Percentiles rank a stretch among this genome's conserved stretches.
phyloP scores from a whole-genome alignment of 257 asterid genomes.

The Salvia splendens region DNA sequence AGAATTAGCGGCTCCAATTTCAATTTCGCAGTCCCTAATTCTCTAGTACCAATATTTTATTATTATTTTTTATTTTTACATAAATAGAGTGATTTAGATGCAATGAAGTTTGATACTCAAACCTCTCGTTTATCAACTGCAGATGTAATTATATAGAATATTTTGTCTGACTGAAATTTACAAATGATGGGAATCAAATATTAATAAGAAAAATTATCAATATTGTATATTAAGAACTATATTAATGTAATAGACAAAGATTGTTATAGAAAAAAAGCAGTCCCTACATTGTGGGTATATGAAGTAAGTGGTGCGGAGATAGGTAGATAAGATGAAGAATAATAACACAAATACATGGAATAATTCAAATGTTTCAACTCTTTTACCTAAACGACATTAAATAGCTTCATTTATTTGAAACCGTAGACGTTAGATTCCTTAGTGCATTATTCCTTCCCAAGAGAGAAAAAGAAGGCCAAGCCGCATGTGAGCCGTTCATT shows the following conservation, averaged over 20 bases:
- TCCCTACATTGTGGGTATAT: not conserved
- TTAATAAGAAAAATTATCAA: too few relatives aligned
- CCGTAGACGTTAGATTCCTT: not conserved
- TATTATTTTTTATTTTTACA: too few relatives aligned
- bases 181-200: too few relatives aligned
- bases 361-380: not conserved
- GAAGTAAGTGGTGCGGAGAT: not conserved
- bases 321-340: not conserved
- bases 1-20: too few relatives aligned
- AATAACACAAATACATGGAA: not conserved
- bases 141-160: not conserved
- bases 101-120: too few relatives aligned
- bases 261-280: not conserved
- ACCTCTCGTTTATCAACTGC: not conserved
- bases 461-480: not conserved
- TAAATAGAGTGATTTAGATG: too few relatives aligned
- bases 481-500: not conserved
- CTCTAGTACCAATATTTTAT: too few relatives aligned
- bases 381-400: not conserved
- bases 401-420: not conserved
- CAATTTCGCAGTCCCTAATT: too few relatives aligned
- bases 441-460: not conserved
- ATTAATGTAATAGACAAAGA: too few relatives aligned
- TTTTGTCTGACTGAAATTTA: too few relatives aligned
- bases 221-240: too few relatives aligned